Evolutionary conservation across 106 monocot genomes (phyloP).

Genomic region (Dendrobium catenatum): DNA sequence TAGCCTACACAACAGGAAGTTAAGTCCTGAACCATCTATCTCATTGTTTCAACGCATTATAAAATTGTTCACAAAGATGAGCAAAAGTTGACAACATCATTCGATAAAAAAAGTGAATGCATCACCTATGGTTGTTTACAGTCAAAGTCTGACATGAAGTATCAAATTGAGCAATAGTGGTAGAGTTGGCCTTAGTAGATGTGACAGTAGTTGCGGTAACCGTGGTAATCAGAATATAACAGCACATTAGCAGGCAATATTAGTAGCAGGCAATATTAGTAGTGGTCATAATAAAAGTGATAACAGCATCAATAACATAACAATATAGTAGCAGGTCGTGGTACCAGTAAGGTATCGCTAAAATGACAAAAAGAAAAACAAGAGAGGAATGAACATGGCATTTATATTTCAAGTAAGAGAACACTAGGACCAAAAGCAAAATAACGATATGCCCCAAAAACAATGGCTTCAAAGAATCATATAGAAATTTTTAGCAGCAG

Average conservation of each 20-base stretch:
- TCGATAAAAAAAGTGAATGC: background rate
- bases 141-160: background rate
- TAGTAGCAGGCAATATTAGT: background rate
- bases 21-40: background rate
- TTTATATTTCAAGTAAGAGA: background rate
- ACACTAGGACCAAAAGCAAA: background rate
- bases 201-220: background rate
- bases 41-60: background rate
- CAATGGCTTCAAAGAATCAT: background rate
- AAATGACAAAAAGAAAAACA: too few relatives aligned
- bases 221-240: background rate
- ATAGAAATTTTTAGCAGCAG: background rate
- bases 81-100: background rate
- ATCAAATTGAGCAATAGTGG: background rate
- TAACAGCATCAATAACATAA: background rate
- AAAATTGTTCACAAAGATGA: background rate
- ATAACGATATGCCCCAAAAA: background rate
- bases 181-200: background rate
- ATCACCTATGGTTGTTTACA: background rate
- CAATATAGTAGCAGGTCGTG: background rate
- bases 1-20: too few relatives aligned
- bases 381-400: background rate
- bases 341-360: too few relatives aligned
- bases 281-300: background rate
- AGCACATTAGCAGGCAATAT: background rate